Evolutionary conservation across 2,329 filamentous ascomycete genomes (phyloP).

Genomic region (Aspergillus oerlinghausenensis): DNA sequence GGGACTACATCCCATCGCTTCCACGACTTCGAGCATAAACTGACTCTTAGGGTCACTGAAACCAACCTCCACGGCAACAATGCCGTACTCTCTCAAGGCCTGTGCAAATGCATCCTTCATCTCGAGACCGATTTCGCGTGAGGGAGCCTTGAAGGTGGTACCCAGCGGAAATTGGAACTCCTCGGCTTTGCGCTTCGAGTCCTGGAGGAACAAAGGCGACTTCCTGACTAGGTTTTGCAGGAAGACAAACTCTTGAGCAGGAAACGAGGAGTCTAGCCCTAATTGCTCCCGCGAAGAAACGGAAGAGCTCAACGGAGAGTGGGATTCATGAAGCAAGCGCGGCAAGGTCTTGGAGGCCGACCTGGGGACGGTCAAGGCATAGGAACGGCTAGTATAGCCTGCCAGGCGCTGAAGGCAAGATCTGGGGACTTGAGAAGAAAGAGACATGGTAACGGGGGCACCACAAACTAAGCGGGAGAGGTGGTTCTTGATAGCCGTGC

Average conservation of each 20-base stretch:
- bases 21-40: constrained; percentile 7
- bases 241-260: not conserved
- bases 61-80: constrained; percentile 4
- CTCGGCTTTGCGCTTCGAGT: not conserved
- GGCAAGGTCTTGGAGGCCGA: not conserved
- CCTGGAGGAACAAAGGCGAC: not conserved
- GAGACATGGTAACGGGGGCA: not conserved
- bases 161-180: constrained; percentile 5
- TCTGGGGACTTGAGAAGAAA: not conserved
- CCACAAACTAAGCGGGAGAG: not conserved
- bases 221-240: not conserved
- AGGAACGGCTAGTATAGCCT: not conserved
- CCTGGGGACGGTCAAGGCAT: not conserved
- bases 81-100: constrained; percentile 3
- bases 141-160: constrained; percentile 6
- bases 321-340: not conserved
- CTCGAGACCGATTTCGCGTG: constrained; percentile 2
- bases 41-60: constrained; percentile 3
- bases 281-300: not conserved
- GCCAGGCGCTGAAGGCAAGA: not conserved
- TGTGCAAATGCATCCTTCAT: constrained; percentile 2
- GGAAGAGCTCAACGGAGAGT: not conserved
- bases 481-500: not conserved
- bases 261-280: not conserved
- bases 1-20: not conserved